Evolutionary conservation across 257 asterid genomes (phyloP).

Genomic region (Solanum neorickii): DNA sequence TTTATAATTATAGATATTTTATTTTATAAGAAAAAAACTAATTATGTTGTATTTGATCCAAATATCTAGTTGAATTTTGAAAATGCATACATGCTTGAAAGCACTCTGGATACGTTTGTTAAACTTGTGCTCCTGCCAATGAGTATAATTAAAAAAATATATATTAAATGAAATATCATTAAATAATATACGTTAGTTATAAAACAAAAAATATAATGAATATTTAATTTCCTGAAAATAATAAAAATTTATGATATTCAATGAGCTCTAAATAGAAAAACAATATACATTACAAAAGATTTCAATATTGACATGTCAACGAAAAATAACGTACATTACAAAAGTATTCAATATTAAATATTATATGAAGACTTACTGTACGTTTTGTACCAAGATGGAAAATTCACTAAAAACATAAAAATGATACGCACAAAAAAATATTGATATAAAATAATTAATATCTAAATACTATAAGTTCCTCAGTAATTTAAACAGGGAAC

Average conservation of each 20-base stretch:
- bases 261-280: not conserved
- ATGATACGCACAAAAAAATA: not conserved
- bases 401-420: not conserved
- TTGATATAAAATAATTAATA: too few species aligned
- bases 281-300: too few species aligned
- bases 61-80: too few species aligned
- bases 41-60: not conserved
- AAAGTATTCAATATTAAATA: not conserved
- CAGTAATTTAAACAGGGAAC: not conserved
- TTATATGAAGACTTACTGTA: not conserved
- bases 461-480: not conserved
- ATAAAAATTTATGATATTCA: too few species aligned
- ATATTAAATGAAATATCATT: too few species aligned
- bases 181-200: too few species aligned
- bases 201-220: too few species aligned
- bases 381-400: not conserved
- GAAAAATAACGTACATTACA: not conserved
- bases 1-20: too few species aligned
- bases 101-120: not conserved
- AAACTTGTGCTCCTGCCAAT: not conserved
- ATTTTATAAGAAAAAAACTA: not conserved
- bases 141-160: too few species aligned
- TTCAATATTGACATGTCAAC: not conserved
- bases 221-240: too few species aligned
- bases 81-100: too few species aligned